Conservation (phyloP, 305 asterid genomes). For the Solanum hybrid region DNA sequence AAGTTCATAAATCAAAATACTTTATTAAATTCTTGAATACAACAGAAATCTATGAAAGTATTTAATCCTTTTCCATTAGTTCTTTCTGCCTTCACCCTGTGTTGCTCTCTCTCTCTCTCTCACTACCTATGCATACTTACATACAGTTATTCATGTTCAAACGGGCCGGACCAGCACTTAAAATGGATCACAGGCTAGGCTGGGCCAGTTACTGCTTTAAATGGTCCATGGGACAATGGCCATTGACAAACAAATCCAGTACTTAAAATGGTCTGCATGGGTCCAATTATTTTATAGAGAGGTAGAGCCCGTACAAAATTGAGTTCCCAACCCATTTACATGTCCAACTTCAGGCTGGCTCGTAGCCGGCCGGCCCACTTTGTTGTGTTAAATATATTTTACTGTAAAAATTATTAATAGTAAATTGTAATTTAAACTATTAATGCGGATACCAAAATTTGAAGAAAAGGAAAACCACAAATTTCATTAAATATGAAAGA, state of each 20-base stretch:
- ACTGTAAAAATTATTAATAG: background rate
- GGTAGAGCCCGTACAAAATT: background rate
- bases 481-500: background rate
- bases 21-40: background rate
- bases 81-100: background rate
- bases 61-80: background rate
- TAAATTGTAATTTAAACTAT: background rate
- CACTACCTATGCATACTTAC: background rate
- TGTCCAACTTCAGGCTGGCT: background rate
- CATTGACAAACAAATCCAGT: background rate
- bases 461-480: background rate
- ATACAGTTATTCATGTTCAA: background rate
- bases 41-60: background rate
- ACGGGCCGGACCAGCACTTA: background rate
- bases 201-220: background rate
- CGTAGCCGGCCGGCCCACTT: background rate
- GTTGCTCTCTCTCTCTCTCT: background rate
- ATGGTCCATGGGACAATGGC: background rate
- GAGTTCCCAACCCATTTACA: background rate
- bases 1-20: background rate
- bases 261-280: background rate
- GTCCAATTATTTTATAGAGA: background rate
- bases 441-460: background rate
- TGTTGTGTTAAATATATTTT: background rate
- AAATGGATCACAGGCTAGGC: background rate